phyloP scores from a whole-genome alignment of 1,139 yeast species.

The Kodamaea derodonti region DNA sequence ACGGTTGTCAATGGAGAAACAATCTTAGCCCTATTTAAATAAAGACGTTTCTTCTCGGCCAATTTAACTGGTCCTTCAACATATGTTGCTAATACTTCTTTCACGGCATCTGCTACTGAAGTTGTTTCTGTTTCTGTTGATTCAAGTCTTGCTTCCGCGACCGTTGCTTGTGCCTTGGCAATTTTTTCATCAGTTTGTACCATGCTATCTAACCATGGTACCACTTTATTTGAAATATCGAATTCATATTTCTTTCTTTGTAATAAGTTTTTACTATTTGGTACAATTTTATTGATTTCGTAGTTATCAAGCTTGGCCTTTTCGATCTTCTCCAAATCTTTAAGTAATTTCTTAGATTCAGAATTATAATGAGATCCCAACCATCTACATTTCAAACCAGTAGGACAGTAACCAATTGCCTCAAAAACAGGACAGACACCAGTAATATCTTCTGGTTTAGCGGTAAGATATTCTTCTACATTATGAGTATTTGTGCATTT shows the following conservation, averaged over 20 bases:
- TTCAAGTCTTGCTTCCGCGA: constrained; percentile 13
- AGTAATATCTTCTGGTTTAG: constrained; percentile 68
- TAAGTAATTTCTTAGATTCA: constrained; percentile 43
- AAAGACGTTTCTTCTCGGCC: constrained; percentile 73
- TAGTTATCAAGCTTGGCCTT: constrained; percentile 33
- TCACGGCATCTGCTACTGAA: constrained; percentile 17
- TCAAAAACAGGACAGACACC: constrained; percentile 81
- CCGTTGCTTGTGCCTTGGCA: constrained; percentile 30
- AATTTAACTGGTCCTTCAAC: constrained; percentile 75
- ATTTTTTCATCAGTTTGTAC: constrained; percentile 36
- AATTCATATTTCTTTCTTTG: constrained; percentile 63
- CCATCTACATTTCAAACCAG: constrained; percentile 93
- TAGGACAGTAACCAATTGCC: constrained; percentile 85
- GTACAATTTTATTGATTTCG: constrained; percentile 65
- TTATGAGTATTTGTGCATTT: constrained; percentile 79
- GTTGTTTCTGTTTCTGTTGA: constrained; percentile 18
- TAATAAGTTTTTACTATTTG: constrained; percentile 50
- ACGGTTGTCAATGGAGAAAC: constrained; percentile 96
- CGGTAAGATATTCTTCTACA: constrained; percentile 53
- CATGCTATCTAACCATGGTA: constrained; percentile 51
- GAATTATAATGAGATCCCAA: constrained; percentile 64
- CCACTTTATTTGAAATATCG: constrained; percentile 50
- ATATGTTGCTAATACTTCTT: constrained; percentile 49
- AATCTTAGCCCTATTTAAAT: constrained; percentile 72
- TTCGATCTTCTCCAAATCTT: constrained; percentile 39